Evolutionary conservation across 441 rosid species (phyloP).

Genomic region (Metrosideros polymorpha): DNA sequence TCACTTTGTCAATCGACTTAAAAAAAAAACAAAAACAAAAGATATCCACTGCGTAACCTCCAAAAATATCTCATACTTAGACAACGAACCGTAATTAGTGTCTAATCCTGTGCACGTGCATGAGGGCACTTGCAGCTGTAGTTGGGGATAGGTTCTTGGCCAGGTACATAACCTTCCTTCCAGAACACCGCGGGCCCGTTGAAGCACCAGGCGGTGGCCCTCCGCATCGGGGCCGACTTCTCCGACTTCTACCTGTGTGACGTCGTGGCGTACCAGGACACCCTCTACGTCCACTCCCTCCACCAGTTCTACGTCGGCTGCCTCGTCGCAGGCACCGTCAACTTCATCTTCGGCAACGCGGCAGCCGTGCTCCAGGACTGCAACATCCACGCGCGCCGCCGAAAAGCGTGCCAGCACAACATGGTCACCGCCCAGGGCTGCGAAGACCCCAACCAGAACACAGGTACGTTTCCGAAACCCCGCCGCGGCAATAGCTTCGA

Average conservation of each 20-base stretch:
- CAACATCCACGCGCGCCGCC: constrained; percentile 68
- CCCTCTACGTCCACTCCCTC: constrained; percentile 66
- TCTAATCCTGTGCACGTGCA: neutral
- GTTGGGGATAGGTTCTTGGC: constrained; percentile 71
- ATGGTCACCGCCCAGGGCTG: constrained; percentile 86
- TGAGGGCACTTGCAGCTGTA: constrained; percentile 53
- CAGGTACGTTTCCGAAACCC: constrained; percentile 17
- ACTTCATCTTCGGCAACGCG: constrained; percentile 72
- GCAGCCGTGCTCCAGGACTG: constrained; percentile 61
- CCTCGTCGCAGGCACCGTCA: constrained; percentile 56
- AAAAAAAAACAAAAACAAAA: no score
- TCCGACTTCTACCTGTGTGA: constrained; percentile 59
- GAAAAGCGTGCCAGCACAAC: constrained; percentile 57
- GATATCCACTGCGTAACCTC: neutral
- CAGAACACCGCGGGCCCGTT: constrained; percentile 79
- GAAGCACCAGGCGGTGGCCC: constrained; percentile 83
- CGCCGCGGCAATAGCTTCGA: neutral
- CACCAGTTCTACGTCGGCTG: constrained; percentile 63
- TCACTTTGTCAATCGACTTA: no score
- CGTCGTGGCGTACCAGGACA: constrained; percentile 72
- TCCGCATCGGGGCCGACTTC: constrained; percentile 60
- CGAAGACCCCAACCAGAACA: constrained; percentile 65
- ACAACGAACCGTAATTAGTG: neutral
- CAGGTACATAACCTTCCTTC: constrained; percentile 52
- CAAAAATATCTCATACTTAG: neutral